These are phyloP conservation scores for Aspergillus udagawae DNA, from an alignment of 2,329 filamentous ascomycete genomes.

Conservation along the genomic window DNA sequence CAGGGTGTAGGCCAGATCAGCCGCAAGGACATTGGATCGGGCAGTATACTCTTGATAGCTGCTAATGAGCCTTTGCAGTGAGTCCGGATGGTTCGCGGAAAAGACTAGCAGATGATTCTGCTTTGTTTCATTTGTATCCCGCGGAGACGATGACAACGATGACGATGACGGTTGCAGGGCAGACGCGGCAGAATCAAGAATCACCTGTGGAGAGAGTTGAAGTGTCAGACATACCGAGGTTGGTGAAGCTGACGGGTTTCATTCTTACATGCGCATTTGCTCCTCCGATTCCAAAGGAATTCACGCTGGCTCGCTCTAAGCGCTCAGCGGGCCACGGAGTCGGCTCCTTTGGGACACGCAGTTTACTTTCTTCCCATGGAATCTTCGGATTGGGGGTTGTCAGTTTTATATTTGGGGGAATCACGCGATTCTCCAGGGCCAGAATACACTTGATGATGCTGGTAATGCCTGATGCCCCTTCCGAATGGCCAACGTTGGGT, in stretches of 20 bases:
- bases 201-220: no score
- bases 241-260: neutral
- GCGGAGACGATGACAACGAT: no score
- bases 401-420: slow-evolving; percentile 12
- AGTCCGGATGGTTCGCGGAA: no score
- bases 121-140: no score
- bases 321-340: slow-evolving; percentile 17
- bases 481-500: neutral
- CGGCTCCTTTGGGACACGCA: neutral
- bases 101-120: no score
- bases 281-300: slow-evolving; percentile 24
- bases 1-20: neutral
- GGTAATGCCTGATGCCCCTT: slow-evolving; percentile 7
- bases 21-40: neutral
- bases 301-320: slow-evolving; percentile 20
- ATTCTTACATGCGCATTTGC: slow-evolving; percentile 11
- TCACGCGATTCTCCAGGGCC: slow-evolving; percentile 8
- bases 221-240: no score
- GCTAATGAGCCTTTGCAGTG: no score
- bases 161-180: no score
- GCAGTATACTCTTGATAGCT: no score
- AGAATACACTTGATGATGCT: slow-evolving; percentile 9
- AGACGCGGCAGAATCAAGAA: no score
- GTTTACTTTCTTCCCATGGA: slow-evolving; percentile 7
- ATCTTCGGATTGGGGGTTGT: slow-evolving; percentile 13